Percentiles rank a stretch among this genome's conserved stretches.
Evolutionary conservation across 306 rosid genomes (phyloP).

Genomic region (Cicer cuneatum): DNA sequence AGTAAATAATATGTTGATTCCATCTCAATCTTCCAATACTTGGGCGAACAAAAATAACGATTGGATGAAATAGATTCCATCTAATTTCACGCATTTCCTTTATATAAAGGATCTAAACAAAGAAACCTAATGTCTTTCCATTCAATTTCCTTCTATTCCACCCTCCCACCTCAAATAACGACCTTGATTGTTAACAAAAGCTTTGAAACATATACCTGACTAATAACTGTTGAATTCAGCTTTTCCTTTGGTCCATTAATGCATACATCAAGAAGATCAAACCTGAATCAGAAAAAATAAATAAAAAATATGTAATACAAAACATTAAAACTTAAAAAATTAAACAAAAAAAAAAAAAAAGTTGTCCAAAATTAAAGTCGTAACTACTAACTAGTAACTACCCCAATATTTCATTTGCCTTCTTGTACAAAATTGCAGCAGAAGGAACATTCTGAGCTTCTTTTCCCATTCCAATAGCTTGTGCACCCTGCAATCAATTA

Average conservation of each 20-base stretch:
- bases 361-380: background rate
- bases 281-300: conserved; percentile 54
- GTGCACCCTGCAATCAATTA: conserved; percentile 77
- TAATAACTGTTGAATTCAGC: conserved; percentile 83
- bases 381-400: conserved; percentile 48
- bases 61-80: background rate
- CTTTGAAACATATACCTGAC: conserved; percentile 67
- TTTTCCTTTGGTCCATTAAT: conserved; percentile 92
- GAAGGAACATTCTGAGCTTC: conserved; percentile 87
- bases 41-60: too few relatives aligned
- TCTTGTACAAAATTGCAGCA: conserved; percentile 73
- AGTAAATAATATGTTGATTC: background rate
- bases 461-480: conserved; percentile 95
- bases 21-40: background rate
- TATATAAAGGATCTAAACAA: background rate
- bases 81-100: background rate
- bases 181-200: conserved; percentile 4
- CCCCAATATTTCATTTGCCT: conserved; percentile 88
- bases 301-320: background rate
- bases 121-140: background rate
- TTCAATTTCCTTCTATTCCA: background rate
- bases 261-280: conserved; percentile 94
- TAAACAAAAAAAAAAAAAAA: background rate
- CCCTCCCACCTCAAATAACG: background rate
- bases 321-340: background rate